Conservation (phyloP, 345 rosid species). For the Litchi chinensis region DNA sequence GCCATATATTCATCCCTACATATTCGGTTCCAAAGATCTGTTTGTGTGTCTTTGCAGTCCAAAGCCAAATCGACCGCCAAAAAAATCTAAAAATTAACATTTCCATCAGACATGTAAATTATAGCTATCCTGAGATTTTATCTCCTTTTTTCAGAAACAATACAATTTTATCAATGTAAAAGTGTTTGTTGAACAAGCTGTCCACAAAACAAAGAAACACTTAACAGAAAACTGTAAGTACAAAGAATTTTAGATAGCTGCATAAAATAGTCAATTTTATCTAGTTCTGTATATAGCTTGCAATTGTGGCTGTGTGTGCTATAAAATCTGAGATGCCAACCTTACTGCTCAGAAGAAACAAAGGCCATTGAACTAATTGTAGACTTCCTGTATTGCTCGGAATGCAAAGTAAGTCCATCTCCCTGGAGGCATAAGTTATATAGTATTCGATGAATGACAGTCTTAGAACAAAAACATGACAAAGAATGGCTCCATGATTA, state of each 20-base stretch:
- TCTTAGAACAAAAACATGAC: conserved; percentile 15
- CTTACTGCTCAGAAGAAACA: conserved; percentile 98
- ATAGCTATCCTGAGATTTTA: not conserved
- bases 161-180: not conserved
- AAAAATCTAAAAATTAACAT: conserved; percentile 60
- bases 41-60: conserved; percentile 88
- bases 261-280: not conserved
- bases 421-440: conserved; percentile 50
- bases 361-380: conserved; percentile 95
- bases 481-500: conserved; percentile 27
- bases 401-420: conserved; percentile 90
- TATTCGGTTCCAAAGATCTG: conserved; percentile 76
- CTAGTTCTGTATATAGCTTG: not conserved
- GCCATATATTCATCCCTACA: conserved; percentile 95
- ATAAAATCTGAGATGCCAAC: conserved; percentile 39
- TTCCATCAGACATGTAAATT: conserved; percentile 15
- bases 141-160: not conserved
- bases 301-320: not conserved
- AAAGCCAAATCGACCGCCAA: conserved; percentile 92
- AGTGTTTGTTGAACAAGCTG: not conserved
- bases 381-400: conserved; percentile 96
- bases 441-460: not conserved
- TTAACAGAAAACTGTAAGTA: not conserved
- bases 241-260: not conserved
- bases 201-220: not conserved